A percentile compares a stretch with the other conserved stretches of the same genome.
Evolutionary conservation across 108 stramenopile genomes (phyloP).

Genomic region (Discostella pseudostelligera): DNA sequence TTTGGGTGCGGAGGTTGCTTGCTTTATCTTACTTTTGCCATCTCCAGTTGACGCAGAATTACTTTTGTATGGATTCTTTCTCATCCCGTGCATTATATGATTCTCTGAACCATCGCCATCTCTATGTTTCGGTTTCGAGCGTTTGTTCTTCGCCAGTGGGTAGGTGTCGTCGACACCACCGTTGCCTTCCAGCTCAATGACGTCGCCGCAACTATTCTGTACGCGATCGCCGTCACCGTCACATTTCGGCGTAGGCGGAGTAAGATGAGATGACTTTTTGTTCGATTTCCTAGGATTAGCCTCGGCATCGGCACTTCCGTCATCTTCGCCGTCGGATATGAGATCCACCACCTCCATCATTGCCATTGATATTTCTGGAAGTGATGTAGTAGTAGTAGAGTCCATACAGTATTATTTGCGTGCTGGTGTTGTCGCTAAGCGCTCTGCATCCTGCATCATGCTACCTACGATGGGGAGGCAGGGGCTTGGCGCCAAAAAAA

Average conservation of each 20-base stretch:
- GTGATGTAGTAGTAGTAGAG: too few relatives aligned
- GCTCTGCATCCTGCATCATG: too few relatives aligned
- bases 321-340: slow-evolving; percentile 28
- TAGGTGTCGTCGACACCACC: background rate
- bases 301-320: slow-evolving; percentile 12
- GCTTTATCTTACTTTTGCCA: background rate
- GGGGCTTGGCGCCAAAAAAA: too few relatives aligned
- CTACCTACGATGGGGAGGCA: too few relatives aligned
- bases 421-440: too few relatives aligned
- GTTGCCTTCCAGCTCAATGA: background rate
- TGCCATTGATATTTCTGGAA: background rate
- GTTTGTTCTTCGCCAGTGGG: background rate
- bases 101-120: slow-evolving; percentile 5
- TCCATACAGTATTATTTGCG: too few relatives aligned
- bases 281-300: background rate
- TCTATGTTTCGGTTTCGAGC: background rate
- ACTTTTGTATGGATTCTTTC: slow-evolving; percentile 9
- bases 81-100: background rate
- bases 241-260: too few relatives aligned
- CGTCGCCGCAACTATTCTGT: background rate
- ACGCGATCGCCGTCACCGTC: too few relatives aligned
- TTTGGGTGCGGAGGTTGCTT: background rate
- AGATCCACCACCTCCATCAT: slow-evolving; percentile 32
- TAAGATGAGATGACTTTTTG: too few relatives aligned
- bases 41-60: background rate